Percentiles rank a stretch among this genome's conserved stretches.
These are phyloP conservation scores for Juncus effusus DNA, from an alignment of 176 grass and related monocot genomes.

Conservation along the genomic window DNA sequence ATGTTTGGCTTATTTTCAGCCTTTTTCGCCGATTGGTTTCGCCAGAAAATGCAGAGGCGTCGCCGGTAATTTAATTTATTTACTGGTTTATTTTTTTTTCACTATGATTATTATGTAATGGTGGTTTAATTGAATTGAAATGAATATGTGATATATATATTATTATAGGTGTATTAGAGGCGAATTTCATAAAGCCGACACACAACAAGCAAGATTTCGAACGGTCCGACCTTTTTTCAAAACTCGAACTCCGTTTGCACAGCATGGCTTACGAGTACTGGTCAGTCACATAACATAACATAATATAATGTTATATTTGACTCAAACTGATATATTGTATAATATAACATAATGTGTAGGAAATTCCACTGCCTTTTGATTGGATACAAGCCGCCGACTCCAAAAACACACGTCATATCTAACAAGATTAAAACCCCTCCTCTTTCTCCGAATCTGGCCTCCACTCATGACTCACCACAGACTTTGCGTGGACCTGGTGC, in stretches of 20 bases:
- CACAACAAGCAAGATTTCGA: slow-evolving; percentile 24
- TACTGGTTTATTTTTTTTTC: slow-evolving; percentile 9
- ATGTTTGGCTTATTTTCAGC: slow-evolving; percentile 10
- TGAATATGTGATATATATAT: slow-evolving; percentile 8
- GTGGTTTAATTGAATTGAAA: neutral
- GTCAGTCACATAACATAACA: neutral
- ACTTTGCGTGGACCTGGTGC: neutral
- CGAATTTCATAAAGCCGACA: slow-evolving; percentile 19
- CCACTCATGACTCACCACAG: neutral
- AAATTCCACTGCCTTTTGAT: slow-evolving; percentile 7
- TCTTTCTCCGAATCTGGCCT: neutral
- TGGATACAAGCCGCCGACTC: neutral
- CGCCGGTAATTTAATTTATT: slow-evolving; percentile 15
- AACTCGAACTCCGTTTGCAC: slow-evolving; percentile 7
- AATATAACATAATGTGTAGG: slow-evolving; percentile 3
- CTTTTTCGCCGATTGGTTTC: neutral
- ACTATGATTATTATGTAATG: neutral
- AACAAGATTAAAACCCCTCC: neutral
- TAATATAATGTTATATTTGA: neutral
- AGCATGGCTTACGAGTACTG: slow-evolving; percentile 13
- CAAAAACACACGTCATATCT: slow-evolving; percentile 1
- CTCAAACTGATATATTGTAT: neutral
- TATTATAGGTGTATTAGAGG: slow-evolving; percentile 18
- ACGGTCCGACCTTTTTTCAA: slow-evolving; percentile 6
- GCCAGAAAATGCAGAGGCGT: neutral